Conservation (phyloP, 1,139 yeast species). For the Yamadazyma jaroonii region DNA sequence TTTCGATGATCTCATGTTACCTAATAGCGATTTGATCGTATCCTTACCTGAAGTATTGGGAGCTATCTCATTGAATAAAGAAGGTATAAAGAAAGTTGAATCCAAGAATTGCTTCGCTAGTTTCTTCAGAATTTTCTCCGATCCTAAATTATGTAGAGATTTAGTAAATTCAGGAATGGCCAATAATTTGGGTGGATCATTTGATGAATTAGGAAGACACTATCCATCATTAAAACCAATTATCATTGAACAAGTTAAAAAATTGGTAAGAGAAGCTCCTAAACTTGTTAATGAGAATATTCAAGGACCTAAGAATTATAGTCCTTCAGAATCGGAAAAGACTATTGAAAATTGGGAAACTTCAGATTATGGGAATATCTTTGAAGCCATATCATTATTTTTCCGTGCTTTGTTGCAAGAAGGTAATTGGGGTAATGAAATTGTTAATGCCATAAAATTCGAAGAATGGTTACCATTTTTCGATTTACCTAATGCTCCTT, state of each 20-base stretch:
- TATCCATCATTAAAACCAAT: slow-evolving; percentile 67
- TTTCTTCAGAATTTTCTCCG: slow-evolving; percentile 52
- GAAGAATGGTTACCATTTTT: slow-evolving; percentile 44
- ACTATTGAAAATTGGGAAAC: slow-evolving; percentile 56
- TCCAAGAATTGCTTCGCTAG: slow-evolving; percentile 43
- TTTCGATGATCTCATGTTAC: slow-evolving; percentile 50
- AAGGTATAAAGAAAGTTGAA: slow-evolving; percentile 61
- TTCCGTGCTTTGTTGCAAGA: slow-evolving; percentile 47
- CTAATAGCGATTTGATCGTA: slow-evolving; percentile 56
- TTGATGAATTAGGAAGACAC: slow-evolving; percentile 84
- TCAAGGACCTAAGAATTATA: slow-evolving; percentile 40
- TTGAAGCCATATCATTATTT: slow-evolving; percentile 49
- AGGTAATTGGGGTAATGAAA: slow-evolving; percentile 47
- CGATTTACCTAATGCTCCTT: slow-evolving; percentile 52
- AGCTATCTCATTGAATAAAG: slow-evolving; percentile 76
- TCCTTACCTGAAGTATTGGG: slow-evolving; percentile 77
- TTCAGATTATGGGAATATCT: slow-evolving; percentile 35
- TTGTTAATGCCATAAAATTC: slow-evolving; percentile 39
- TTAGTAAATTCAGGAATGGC: slow-evolving; percentile 43
- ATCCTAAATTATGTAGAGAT: slow-evolving; percentile 47
- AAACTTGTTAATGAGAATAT: slow-evolving; percentile 29
- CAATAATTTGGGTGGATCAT: slow-evolving; percentile 58
- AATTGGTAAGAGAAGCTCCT: slow-evolving; percentile 49
- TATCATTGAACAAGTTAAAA: slow-evolving; percentile 50
- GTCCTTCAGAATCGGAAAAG: slow-evolving; percentile 36